phyloP scores from a whole-genome alignment of 148 eudicot genomes.

The Beta vulgaris region DNA sequence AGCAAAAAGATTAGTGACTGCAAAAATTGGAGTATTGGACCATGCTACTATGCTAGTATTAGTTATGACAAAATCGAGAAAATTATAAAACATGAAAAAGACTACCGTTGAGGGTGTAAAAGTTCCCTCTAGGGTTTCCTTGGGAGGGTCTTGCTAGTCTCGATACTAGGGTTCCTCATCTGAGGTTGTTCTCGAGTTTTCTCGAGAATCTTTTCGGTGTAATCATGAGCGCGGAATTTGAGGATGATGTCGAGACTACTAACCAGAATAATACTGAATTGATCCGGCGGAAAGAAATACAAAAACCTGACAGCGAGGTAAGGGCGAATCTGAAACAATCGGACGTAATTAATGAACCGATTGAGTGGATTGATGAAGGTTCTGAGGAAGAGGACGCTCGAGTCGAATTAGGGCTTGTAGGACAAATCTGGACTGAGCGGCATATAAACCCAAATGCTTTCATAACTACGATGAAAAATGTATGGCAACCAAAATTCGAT shows the following conservation, averaged over 20 bases:
- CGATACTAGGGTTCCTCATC: too few relatives aligned
- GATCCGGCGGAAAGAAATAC: too few relatives aligned
- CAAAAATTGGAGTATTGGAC: not conserved
- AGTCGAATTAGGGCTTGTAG: not conserved
- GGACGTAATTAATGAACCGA: too few relatives aligned
- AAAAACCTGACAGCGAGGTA: too few relatives aligned
- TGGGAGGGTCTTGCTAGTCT: too few relatives aligned
- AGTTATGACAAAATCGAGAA: not conserved
- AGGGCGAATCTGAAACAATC: too few relatives aligned
- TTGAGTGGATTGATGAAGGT: not conserved
- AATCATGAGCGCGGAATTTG: too few relatives aligned
- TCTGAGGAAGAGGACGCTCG: not conserved
- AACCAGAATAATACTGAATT: too few relatives aligned
- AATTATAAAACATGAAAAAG: not conserved
- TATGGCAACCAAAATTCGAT: not conserved
- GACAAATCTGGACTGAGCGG: not conserved
- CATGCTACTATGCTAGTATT: constrained; percentile 2
- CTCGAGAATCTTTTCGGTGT: too few relatives aligned
- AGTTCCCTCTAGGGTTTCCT: too few relatives aligned
- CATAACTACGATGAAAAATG: not conserved
- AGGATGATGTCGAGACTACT: too few relatives aligned
- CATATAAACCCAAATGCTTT: not conserved
- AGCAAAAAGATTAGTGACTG: not conserved
- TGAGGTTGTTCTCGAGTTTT: too few relatives aligned
- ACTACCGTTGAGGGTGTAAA: not conserved